Conservation (phyloP, 2,329 filamentous ascomycete species). For the Dactylellina cionopaga region DNA sequence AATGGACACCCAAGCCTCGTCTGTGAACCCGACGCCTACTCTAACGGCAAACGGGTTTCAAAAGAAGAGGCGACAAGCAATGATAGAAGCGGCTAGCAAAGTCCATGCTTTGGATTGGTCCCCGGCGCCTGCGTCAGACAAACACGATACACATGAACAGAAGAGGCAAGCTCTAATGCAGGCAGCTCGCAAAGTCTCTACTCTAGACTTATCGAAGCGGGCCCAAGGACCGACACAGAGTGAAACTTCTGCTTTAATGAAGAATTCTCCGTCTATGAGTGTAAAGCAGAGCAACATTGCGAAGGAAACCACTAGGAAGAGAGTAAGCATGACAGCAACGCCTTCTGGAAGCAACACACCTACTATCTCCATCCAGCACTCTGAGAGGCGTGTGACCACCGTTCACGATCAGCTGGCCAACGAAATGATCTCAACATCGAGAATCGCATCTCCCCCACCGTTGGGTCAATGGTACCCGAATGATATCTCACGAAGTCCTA, state of each 20-base stretch:
- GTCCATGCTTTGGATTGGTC: slow-evolving; percentile 2
- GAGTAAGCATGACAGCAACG: not conserved
- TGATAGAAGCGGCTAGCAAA: slow-evolving; percentile 5
- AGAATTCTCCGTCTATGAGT: too few relatives aligned
- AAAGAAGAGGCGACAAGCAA: not conserved
- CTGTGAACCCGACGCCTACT: not conserved
- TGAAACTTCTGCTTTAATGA: not conserved
- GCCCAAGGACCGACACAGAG: too few relatives aligned
- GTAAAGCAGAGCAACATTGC: not conserved
- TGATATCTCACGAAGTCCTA: not conserved
- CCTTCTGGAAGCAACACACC: not conserved
- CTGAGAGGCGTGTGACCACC: not conserved
- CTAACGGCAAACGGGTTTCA: not conserved
- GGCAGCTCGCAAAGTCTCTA: slow-evolving; percentile 2
- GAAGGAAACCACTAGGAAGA: not conserved
- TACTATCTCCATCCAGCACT: not conserved
- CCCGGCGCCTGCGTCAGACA: not conserved
- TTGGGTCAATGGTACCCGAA: not conserved
- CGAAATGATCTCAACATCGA: not conserved
- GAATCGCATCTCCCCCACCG: not conserved
- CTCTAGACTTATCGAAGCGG: not conserved
- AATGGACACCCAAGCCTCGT: not conserved
- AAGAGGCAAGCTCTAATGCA: not conserved
- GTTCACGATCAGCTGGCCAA: not conserved
- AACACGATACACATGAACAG: not conserved